phyloP scores from a whole-genome alignment of 495 filamentous ascomycete genomes.

The Talaromyces proteolyticus region DNA sequence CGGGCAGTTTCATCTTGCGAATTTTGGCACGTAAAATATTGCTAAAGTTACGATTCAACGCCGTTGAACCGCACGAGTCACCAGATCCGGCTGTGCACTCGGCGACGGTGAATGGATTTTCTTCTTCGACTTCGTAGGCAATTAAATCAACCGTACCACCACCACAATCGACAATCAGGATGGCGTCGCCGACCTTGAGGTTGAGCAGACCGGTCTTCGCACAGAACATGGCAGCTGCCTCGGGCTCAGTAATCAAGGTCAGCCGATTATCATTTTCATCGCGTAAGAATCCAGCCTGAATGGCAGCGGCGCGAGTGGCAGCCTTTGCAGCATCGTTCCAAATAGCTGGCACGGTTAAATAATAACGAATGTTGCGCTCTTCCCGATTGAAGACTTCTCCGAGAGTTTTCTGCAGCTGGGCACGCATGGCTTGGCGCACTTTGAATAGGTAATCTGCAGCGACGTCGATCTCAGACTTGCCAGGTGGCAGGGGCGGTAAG shows the following conservation, averaged over 20 bases:
- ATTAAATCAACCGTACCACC: constrained; percentile 79
- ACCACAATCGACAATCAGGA: constrained; percentile 75
- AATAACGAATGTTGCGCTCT: constrained; percentile 74
- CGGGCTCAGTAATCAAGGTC: constrained; percentile 70
- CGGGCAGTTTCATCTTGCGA: constrained; percentile 76
- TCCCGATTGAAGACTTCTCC: constrained; percentile 74
- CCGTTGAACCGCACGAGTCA: constrained; percentile 73
- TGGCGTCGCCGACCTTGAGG: constrained; percentile 69
- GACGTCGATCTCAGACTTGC: constrained; percentile 76
- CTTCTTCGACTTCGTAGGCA: constrained; percentile 76
- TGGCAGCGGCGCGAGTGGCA: constrained; percentile 68
- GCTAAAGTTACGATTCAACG: constrained; percentile 76
- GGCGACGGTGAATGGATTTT: constrained; percentile 68
- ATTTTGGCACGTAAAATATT: constrained; percentile 78
- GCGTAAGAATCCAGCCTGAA: constrained; percentile 70
- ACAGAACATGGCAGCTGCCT: constrained; percentile 74
- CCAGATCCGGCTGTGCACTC: constrained; percentile 75
- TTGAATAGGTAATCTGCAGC: constrained; percentile 78
- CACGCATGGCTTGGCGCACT: constrained; percentile 69
- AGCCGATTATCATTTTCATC: constrained; percentile 74
- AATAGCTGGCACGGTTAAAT: constrained; percentile 71
- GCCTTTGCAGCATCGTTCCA: constrained; percentile 82
- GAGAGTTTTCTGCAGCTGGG: constrained; percentile 68
- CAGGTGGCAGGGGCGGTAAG: constrained; percentile 67
- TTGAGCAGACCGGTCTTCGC: constrained; percentile 73